Evolutionary conservation across 139 green algal genomes (phyloP).

Genomic region (Mesotaenium endlicherianum): DNA sequence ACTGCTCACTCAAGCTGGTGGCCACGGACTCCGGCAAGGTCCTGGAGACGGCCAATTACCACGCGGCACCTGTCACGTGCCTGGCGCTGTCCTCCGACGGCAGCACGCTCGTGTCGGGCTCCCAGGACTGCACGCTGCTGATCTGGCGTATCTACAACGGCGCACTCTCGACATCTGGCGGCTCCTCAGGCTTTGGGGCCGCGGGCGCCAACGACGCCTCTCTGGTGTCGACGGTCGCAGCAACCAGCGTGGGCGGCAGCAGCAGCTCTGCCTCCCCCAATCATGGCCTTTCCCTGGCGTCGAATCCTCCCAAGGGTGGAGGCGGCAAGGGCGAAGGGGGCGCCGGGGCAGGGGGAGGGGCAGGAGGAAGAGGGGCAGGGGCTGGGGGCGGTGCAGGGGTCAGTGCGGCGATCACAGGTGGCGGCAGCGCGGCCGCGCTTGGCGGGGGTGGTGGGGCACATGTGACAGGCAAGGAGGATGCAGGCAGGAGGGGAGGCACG

Average conservation of each 20-base stretch:
- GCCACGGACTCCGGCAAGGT: slow-evolving; percentile 30
- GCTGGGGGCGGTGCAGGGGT: no score
- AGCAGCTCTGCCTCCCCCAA: neutral
- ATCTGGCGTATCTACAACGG: slow-evolving; percentile 56
- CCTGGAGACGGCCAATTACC: slow-evolving; percentile 59
- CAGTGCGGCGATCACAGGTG: neutral
- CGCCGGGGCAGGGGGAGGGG: neutral
- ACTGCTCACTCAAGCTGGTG: slow-evolving; percentile 40
- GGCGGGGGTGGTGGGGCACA: neutral
- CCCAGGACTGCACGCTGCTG: slow-evolving; percentile 62
- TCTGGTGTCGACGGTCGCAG: no score
- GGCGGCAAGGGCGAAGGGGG: neutral
- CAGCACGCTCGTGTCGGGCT: slow-evolving; percentile 58
- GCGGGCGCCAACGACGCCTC: no score
- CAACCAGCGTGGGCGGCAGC: neutral
- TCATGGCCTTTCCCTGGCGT: no score
- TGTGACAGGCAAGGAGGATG: neutral
- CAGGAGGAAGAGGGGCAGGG: neutral
- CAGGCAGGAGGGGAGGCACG: neutral
- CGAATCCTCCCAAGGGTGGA: no score
- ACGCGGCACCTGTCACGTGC: slow-evolving; percentile 66
- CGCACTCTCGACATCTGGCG: no score
- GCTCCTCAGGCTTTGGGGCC: no score
- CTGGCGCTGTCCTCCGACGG: slow-evolving; percentile 55
- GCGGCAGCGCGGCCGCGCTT: neutral